Percentiles rank a stretch among this genome's conserved stretches.
phyloP scores from a whole-genome alignment of 441 rosid species.

The Pelargonium australe region DNA sequence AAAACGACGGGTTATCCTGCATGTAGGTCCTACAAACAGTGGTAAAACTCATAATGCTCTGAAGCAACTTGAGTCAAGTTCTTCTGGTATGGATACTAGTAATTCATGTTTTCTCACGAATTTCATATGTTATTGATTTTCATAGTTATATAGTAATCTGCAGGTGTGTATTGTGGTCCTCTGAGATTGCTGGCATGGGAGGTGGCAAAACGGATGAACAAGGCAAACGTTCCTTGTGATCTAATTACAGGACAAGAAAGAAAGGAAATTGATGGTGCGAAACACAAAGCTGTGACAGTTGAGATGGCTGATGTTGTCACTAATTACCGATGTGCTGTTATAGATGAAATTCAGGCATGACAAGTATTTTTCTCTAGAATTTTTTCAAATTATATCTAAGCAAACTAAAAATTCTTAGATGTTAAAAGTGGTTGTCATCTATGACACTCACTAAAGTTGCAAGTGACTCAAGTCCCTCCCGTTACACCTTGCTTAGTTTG shows the following conservation, averaged over 20 bases:
- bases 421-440: background rate
- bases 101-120: constrained; percentile 14
- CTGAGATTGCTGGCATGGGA: constrained; percentile 93
- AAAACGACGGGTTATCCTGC: constrained; percentile 70
- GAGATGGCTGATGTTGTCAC: constrained; percentile 84
- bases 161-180: constrained; percentile 94
- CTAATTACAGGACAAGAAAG: constrained; percentile 88
- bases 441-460: no score
- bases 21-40: constrained; percentile 92
- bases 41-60: constrained; percentile 85
- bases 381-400: constrained; percentile 2
- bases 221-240: constrained; percentile 79
- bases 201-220: constrained; percentile 78
- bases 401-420: background rate
- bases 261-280: constrained; percentile 77
- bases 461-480: no score
- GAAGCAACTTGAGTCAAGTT: constrained; percentile 59
- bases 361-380: constrained; percentile 10
- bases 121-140: constrained; percentile 2
- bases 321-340: constrained; percentile 64
- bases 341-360: constrained; percentile 85
- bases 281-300: constrained; percentile 84
- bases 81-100: constrained; percentile 51
- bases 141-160: constrained; percentile 14
- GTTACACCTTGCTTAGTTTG: no score